Conservation (phyloP, 768 basidiomycete species). For the Zangia roseola region DNA sequence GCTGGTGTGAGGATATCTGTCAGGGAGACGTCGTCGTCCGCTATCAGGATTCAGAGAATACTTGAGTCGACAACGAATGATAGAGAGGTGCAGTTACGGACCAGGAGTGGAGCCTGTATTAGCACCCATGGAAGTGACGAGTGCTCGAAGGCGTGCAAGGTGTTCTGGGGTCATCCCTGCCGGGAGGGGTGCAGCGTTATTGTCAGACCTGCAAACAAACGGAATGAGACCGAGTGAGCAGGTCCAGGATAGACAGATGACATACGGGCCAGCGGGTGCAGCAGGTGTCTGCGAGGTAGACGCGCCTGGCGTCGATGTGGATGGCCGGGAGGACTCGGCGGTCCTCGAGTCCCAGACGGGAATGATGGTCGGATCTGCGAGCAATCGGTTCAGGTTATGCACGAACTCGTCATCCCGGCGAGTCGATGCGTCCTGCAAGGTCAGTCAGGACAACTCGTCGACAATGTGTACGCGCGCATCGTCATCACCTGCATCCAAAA, state of each 20-base stretch:
- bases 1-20: slow-evolving; percentile 74
- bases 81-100: slow-evolving; percentile 1
- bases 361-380: slow-evolving; percentile 63
- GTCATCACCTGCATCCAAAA: slow-evolving; percentile 81
- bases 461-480: slow-evolving; percentile 1
- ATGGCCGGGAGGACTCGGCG: slow-evolving; percentile 39
- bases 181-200: slow-evolving; percentile 3
- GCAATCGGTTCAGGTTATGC: slow-evolving; percentile 65
- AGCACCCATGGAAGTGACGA: slow-evolving; percentile 48
- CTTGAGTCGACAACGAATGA: slow-evolving; percentile 1
- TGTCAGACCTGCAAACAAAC: slow-evolving; percentile 8
- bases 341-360: slow-evolving; percentile 54
- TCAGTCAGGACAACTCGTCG: slow-evolving; percentile 1
- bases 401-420: slow-evolving; percentile 72
- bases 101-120: slow-evolving; percentile 21
- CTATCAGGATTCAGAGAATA: slow-evolving; percentile 1
- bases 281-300: slow-evolving; percentile 36
- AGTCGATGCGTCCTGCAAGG: slow-evolving; percentile 59
- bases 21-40: slow-evolving; percentile 56
- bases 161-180: slow-evolving; percentile 55
- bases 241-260: background rate
- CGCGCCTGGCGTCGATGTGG: slow-evolving; percentile 40
- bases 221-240: background rate
- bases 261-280: slow-evolving; percentile 30
- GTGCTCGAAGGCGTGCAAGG: slow-evolving; percentile 56